Base-by-base conservation (phyloP, 2,329 filamentous ascomycete genomes). In the Paecilomyces niveus region DNA sequence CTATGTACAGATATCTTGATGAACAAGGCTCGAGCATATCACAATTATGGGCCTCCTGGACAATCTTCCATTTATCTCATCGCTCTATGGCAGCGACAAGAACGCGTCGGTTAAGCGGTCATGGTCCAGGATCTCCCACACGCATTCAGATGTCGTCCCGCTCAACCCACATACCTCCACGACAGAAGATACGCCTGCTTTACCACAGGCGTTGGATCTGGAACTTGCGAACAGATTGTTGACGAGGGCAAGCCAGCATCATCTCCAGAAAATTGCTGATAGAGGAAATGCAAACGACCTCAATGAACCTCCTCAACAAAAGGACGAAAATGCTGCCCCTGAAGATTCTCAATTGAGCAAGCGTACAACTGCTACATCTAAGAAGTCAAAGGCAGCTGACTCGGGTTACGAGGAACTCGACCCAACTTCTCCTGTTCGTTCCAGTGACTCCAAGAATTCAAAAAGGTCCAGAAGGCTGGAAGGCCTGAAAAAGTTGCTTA, bases 401-500 rank as follows among this genome's bases (percentile, higher is more conserved):
- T 21, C 32, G 45, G 29, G 21, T n/a, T 54, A 18, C 18, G 54
- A 55, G 10, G 33, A 39, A 22, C 31, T 52, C 10, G 26, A 24
- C 54, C 29, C 35, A 8, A 39, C 31, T n/a, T 45, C 54, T 8
- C 33, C 54, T 15, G 54, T 18, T 4, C 50, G 26, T 22, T 35
- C 54, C 7, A 24, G 55, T 15, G 54, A 53, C 11, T 57, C 52
- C 9, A 60, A 32, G 31, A 58, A 56, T 49, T 57, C 60, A 18
- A 59, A 55, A 54, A 52, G 58, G 31, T 63, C 58, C 5, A 57
- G 58, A 49, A 54, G 62, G 24, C 53, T 68, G 10, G 53, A 53
- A 35, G 62, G 59, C 2, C 57, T 68, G 31, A 61, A 58, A 55
- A 61, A 60, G 10, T 56, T 64, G 29, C 59, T 68, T 39, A 61